Evolutionary conservation across 345 rosid genomes (phyloP), one percentile per base, ranked within the genome.

Genomic region (Laguncularia racemosa): DNA sequence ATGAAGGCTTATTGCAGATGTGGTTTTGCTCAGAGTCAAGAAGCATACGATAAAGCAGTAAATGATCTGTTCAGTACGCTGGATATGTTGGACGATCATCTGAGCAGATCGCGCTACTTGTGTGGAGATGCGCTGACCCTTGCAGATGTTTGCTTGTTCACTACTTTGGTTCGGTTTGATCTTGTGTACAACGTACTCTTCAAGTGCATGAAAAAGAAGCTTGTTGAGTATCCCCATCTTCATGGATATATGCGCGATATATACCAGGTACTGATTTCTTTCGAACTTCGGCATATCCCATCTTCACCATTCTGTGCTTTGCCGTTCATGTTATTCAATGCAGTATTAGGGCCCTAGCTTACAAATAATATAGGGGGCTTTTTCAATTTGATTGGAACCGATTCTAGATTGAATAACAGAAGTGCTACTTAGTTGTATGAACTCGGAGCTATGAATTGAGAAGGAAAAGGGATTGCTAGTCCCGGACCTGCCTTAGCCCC

Each of bases 1-100:
- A 26, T 26, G 28, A 26, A 26, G 28, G 28, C 11, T 33, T 12
- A 20, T 46, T 60, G 53, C 70, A 89, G 96, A 68, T 83, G 93
- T 49, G 98, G 95, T 6, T 89, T 89, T 81, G 93, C 93, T 38
- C 93, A 92, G 70, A 86, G 84, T 64, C 95, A 84, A 62, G 91
- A 80, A 54, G 95, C 93, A 0, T 89, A 89, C 66, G 89, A 92
- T 55, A 26, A 23, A 52, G 91, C 95, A 13, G 96, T 81, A 69
- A 68, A 46, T 64, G 88, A 68, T 59, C 26, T 89, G 46, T 92
- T 89, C 26, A 60, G 65, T 46, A 73, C 86, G 18, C 65, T 92
- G 68, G 88, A 89, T 28, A 76, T 14, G 66, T 64, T 86, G 38
- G 95, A 86, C 3, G 69, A 73, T 56, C 93, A 81, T 53, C 68